These are phyloP conservation scores for Ogataea pilisensis DNA, from an alignment of 805 yeast species.

Conservation along the genomic window DNA sequence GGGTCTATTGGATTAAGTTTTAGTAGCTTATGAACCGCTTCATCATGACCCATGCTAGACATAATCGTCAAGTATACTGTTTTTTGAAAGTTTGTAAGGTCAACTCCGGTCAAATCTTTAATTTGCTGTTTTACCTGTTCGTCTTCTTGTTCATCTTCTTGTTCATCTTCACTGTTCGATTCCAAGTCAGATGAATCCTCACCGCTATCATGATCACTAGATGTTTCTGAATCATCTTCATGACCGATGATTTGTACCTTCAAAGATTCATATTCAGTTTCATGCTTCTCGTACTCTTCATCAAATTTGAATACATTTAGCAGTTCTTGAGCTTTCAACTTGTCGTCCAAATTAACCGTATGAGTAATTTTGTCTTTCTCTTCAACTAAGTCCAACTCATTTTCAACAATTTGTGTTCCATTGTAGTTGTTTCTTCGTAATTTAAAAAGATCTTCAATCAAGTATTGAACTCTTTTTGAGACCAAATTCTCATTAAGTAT, in stretches of 20 bases:
- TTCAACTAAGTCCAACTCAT: conserved; percentile 56
- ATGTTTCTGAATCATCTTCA: conserved; percentile 19
- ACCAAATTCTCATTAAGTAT: conserved; percentile 54
- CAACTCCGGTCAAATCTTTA: conserved; percentile 66
- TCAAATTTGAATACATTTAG: conserved; percentile 51
- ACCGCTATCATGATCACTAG: conserved; percentile 22
- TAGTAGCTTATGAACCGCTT: conserved; percentile 82
- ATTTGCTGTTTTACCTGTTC: conserved; percentile 31
- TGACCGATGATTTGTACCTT: conserved; percentile 45
- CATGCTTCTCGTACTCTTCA: conserved; percentile 44
- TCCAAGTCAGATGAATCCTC: conserved; percentile 26
- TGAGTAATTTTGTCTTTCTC: conserved; percentile 60
- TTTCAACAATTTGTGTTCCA: conserved; percentile 36
- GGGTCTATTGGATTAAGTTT: conserved; percentile 41
- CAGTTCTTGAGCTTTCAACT: conserved; percentile 40
- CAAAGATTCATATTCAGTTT: conserved; percentile 42
- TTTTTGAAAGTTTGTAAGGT: conserved; percentile 63
- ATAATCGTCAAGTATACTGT: conserved; percentile 76
- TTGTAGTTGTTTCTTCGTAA: conserved; percentile 41
- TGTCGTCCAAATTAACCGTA: conserved; percentile 49
- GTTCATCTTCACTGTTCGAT: conserved; percentile 22
- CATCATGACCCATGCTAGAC: conserved; percentile 89
- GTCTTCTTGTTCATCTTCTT: conserved; percentile 17
- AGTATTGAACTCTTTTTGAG: conserved; percentile 37
- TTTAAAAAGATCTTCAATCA: conserved; percentile 50